phyloP scores from a whole-genome alignment of 768 basidiomycete genomes.

The Phylloporus scabripes region DNA sequence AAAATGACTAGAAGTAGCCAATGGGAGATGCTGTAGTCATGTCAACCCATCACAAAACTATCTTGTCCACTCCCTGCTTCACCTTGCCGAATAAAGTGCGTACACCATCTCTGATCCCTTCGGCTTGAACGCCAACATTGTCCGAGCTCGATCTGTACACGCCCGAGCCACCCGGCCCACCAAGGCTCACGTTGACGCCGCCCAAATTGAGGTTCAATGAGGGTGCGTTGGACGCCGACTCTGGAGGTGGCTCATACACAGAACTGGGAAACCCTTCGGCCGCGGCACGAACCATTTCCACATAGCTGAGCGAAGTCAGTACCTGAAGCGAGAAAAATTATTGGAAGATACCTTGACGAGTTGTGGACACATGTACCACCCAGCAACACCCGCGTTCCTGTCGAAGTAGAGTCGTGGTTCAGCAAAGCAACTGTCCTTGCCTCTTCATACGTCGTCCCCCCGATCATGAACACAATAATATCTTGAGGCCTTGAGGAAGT shows the following conservation, averaged over 20 bases:
- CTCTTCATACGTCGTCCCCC: constrained; percentile 95
- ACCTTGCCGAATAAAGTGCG: constrained; percentile 85
- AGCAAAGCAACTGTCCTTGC: constrained; percentile 78
- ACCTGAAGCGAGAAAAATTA: background rate
- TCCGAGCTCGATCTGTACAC: constrained; percentile 81
- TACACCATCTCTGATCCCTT: constrained; percentile 86
- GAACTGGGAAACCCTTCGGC: constrained; percentile 55
- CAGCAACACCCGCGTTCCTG: constrained; percentile 73
- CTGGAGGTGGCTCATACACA: constrained; percentile 72
- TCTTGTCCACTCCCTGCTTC: constrained; percentile 73
- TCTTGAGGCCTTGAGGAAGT: constrained; percentile 71
- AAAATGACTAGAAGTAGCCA: background rate
- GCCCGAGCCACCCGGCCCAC: constrained; percentile 77
- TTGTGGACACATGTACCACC: constrained; percentile 97
- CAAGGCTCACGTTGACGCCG: constrained; percentile 88
- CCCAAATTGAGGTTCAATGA: constrained; percentile 89
- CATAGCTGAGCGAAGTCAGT: constrained; percentile 48
- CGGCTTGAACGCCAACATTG: constrained; percentile 68
- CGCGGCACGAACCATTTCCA: constrained; percentile 82
- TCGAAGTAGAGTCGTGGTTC: constrained; percentile 70
- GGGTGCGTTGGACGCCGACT: constrained; percentile 66
- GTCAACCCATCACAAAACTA: constrained; percentile 28
- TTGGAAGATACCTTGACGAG: constrained; percentile 66
- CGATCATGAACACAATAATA: constrained; percentile 94
- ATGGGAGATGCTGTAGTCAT: background rate